Evolutionary conservation across 345 rosid species (phyloP).

Genomic region (Populus tremula): DNA sequence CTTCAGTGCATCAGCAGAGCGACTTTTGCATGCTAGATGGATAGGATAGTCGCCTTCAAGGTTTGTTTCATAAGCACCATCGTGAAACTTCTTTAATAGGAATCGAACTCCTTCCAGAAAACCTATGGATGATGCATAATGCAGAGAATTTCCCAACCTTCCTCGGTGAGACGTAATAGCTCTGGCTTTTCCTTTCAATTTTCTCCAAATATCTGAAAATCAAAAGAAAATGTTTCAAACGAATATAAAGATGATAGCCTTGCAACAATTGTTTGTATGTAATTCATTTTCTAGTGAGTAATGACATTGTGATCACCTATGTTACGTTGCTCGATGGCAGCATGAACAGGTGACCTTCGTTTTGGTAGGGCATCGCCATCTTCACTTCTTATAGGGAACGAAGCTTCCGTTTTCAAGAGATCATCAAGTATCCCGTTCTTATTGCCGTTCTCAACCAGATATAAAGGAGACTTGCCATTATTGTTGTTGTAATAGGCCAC

Average conservation of each 20-base stretch:
- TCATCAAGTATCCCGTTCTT: not conserved
- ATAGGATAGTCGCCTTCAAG: not conserved
- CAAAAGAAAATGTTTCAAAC: not conserved
- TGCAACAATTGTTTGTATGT: not conserved
- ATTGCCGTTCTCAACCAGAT: not conserved
- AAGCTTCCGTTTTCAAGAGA: not conserved
- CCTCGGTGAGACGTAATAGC: constrained; percentile 12
- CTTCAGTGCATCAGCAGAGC: not conserved
- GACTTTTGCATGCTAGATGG: not conserved
- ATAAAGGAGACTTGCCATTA: not conserved
- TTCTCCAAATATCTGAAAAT: constrained; percentile 15
- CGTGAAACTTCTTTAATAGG: not conserved
- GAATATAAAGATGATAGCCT: not conserved
- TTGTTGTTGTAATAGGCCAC: not conserved
- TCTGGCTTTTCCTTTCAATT: constrained; percentile 12
- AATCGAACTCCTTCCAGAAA: not conserved
- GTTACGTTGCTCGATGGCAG: not conserved
- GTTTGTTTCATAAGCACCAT: not conserved
- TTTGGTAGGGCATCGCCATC: not conserved
- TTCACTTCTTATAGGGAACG: too few relatives aligned
- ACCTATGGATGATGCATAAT: constrained; percentile 11
- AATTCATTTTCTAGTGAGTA: not conserved
- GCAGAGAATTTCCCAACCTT: constrained; percentile 12
- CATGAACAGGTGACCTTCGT: not conserved
- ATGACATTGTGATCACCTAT: not conserved